Percentiles rank a stretch among this genome's conserved stretches.
These are phyloP conservation scores for Tephrocybe sp. DNA, from an alignment of 768 basidiomycete species.

Conservation along the genomic window DNA sequence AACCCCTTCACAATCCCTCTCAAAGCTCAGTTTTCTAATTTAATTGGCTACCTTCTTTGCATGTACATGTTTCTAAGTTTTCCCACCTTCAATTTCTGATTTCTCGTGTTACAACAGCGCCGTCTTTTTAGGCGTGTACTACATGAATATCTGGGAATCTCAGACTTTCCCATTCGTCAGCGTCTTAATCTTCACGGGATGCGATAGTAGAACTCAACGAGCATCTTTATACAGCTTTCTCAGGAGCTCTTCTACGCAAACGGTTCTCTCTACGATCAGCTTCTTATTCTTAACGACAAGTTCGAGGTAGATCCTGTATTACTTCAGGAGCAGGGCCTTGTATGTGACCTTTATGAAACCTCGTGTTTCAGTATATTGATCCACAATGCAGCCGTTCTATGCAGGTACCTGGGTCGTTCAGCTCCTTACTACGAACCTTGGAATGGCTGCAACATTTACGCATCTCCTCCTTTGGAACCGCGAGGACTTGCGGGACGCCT, in stretches of 20 bases:
- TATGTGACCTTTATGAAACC: slow-evolving; percentile 11
- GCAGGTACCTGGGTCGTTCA: slow-evolving; percentile 46
- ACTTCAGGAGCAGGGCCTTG: slow-evolving; percentile 38
- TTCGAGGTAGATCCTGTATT: slow-evolving; percentile 39
- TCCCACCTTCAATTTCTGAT: background rate
- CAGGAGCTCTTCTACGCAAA: slow-evolving; percentile 47
- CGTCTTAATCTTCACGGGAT: background rate
- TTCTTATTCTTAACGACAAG: slow-evolving; percentile 42
- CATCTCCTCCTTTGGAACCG: slow-evolving; percentile 46
- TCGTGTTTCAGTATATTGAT: background rate
- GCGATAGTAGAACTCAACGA: slow-evolving; percentile 13
- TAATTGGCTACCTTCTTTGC: slow-evolving; percentile 49
- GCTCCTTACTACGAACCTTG: slow-evolving; percentile 42
- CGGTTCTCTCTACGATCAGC: slow-evolving; percentile 45
- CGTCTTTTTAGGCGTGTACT: slow-evolving; percentile 50
- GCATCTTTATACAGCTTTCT: slow-evolving; percentile 40
- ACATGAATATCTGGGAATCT: slow-evolving; percentile 52
- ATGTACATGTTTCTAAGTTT: slow-evolving; percentile 30
- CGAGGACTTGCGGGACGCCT: slow-evolving; percentile 37
- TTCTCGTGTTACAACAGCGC: slow-evolving; percentile 22
- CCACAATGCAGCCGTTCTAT: slow-evolving; percentile 36
- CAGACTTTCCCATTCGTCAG: slow-evolving; percentile 28
- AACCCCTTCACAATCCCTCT: slow-evolving; percentile 55
- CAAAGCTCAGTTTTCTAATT: slow-evolving; percentile 43
- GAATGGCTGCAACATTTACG: slow-evolving; percentile 45